Conservation (phyloP, 1,139 yeast species). For the Yueomyces sp. region DNA sequence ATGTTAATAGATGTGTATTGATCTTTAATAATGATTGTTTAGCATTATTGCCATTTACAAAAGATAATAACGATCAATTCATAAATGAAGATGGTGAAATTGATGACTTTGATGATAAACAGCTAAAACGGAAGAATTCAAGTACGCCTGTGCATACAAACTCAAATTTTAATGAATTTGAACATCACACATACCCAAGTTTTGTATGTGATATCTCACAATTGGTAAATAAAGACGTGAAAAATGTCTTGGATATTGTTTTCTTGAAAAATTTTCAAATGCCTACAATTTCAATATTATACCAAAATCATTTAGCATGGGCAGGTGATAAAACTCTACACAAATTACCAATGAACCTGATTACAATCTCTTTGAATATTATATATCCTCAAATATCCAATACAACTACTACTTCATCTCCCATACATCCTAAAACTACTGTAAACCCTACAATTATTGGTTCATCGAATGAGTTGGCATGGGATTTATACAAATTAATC, state of each 20-base stretch:
- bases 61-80: background rate
- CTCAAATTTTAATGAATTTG: background rate
- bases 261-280: conserved; percentile 63
- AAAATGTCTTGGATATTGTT: conserved; percentile 52
- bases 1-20: conserved; percentile 48
- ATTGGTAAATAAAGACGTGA: conserved; percentile 41
- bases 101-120: conserved; percentile 22
- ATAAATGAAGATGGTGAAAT: conserved; percentile 16
- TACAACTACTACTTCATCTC: conserved; percentile 2
- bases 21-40: conserved; percentile 59
- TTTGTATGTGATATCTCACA: conserved; percentile 43
- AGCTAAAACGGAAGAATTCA: conserved; percentile 4
- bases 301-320: conserved; percentile 58
- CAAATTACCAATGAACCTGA: conserved; percentile 14
- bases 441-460: conserved; percentile 15
- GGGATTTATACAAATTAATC: conserved; percentile 52
- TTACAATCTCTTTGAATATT: conserved; percentile 13
- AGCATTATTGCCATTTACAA: conserved; percentile 51
- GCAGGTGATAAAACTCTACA: conserved; percentile 39
- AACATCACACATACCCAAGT: conserved; percentile 10
- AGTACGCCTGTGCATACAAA: background rate
- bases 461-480: conserved; percentile 41
- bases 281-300: conserved; percentile 68
- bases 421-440: conserved; percentile 2
- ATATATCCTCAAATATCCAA: background rate